Evolutionary conservation across 1,139 yeast genomes (phyloP).

Genomic region (Candida sojae): DNA sequence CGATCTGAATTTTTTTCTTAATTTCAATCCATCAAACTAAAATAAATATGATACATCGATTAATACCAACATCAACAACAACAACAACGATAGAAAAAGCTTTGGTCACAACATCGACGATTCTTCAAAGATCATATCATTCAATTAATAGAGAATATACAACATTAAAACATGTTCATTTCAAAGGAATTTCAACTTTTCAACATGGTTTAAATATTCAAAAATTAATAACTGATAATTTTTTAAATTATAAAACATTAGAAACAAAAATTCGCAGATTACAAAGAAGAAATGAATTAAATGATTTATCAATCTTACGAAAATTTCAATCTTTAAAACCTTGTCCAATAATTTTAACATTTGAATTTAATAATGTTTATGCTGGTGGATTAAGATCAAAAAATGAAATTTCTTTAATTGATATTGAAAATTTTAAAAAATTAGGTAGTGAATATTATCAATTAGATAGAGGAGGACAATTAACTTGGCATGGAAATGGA

Average conservation of each 20-base stretch:
- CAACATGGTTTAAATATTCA: slow-evolving; percentile 63
- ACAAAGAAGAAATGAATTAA: slow-evolving; percentile 18
- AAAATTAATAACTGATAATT: slow-evolving; percentile 58
- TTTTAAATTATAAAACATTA: slow-evolving; percentile 61
- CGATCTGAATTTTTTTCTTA: too few species aligned
- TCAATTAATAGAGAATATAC: slow-evolving; percentile 38
- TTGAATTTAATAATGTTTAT: slow-evolving; percentile 81
- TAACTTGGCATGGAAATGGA: slow-evolving; percentile 96
- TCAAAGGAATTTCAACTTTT: slow-evolving; percentile 57
- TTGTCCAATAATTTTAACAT: slow-evolving; percentile 66
- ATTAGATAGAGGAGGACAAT: slow-evolving; percentile 92
- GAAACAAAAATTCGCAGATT: slow-evolving; percentile 34
- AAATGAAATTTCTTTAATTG: slow-evolving; percentile 39
- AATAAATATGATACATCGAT: too few species aligned
- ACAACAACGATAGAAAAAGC: too few species aligned
- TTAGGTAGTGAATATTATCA: slow-evolving; percentile 54
- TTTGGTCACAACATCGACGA: too few species aligned
- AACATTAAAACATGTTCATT: slow-evolving; percentile 62
- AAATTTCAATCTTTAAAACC: slow-evolving; percentile 48
- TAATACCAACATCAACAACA: too few species aligned
- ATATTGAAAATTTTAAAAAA: slow-evolving; percentile 39
- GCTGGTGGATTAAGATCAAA: slow-evolving; percentile 88
- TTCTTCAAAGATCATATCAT: slow-evolving; percentile 16
- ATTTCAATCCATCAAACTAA: too few species aligned
- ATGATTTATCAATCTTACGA: slow-evolving; percentile 26